These are phyloP conservation scores for Vitis rotundifolia DNA, from an alignment of 164 flowering plant genomes.

Conservation along the genomic window DNA sequence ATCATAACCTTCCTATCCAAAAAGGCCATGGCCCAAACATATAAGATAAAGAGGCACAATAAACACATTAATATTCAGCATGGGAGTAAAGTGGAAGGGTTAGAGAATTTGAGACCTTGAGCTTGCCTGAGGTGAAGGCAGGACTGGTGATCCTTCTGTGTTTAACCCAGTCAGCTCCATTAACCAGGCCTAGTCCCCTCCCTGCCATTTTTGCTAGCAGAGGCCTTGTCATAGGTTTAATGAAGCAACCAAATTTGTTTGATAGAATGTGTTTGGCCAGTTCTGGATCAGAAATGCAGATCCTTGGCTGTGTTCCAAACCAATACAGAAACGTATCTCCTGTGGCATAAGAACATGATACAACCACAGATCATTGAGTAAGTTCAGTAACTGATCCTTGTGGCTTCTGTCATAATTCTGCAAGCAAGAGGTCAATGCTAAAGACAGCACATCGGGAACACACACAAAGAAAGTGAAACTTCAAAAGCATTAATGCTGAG, in stretches of 20 bases:
- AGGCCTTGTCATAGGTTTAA: conserved; percentile 18
- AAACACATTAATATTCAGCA: neutral
- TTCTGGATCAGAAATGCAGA: conserved; percentile 25
- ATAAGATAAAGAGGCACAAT: neutral
- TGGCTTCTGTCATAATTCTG: too few species aligned
- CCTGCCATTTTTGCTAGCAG: conserved; percentile 18
- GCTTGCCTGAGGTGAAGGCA: conserved; percentile 33
- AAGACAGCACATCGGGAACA: too few species aligned
- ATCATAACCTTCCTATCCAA: conserved; percentile 18
- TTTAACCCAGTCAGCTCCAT: conserved; percentile 34
- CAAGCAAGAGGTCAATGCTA: too few species aligned
- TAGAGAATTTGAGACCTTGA: conserved; percentile 21
- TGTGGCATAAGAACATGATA: conserved; percentile 12
- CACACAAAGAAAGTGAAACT: too few species aligned
- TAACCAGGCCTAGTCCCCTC: conserved; percentile 18
- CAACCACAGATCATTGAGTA: too few species aligned
- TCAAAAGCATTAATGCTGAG: too few species aligned
- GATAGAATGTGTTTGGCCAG: conserved; percentile 31
- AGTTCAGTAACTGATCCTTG: too few species aligned
- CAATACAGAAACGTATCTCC: conserved; percentile 35
- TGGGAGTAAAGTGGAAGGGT: too few species aligned
- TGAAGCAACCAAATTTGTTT: conserved; percentile 29
- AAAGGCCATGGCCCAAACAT: neutral
- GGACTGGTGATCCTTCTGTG: conserved; percentile 29
- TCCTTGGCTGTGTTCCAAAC: conserved; percentile 31